These are phyloP conservation scores for Talaromyces borbonicus DNA, from an alignment of 495 filamentous ascomycete genomes.

Conservation along the genomic window DNA sequence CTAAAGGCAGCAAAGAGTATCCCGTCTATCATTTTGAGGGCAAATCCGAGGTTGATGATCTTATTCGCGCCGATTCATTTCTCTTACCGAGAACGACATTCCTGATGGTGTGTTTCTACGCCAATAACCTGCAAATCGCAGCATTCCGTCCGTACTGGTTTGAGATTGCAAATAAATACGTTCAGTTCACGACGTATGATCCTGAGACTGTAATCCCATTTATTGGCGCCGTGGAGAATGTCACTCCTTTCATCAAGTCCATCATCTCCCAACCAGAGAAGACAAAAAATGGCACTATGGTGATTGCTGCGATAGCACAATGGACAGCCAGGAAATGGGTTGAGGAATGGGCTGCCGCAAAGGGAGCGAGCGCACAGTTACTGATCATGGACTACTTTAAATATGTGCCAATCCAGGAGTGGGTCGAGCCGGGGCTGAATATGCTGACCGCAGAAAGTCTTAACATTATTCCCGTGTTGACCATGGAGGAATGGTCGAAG, in stretches of 20 bases:
- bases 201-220: slow-evolving; percentile 22
- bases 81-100: slow-evolving; percentile 18
- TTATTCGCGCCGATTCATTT: slow-evolving; percentile 14
- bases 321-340: slow-evolving; percentile 24
- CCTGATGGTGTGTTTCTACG: slow-evolving; percentile 3
- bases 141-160: neutral
- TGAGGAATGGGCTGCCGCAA: slow-evolving; percentile 23
- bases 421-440: neutral
- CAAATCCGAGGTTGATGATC: slow-evolving; percentile 18
- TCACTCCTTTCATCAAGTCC: slow-evolving; percentile 26
- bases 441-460: neutral
- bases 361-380: slow-evolving; percentile 18
- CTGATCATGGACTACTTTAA: slow-evolving; percentile 2
- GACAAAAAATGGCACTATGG: slow-evolving; percentile 18
- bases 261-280: slow-evolving; percentile 27
- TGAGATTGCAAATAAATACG: slow-evolving; percentile 12
- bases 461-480: neutral
- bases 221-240: slow-evolving; percentile 32
- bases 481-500: slow-evolving; percentile 1
- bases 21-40: slow-evolving; percentile 19
- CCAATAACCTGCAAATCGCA: neutral
- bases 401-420: neutral
- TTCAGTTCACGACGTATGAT: slow-evolving; percentile 22
- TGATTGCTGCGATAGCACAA: slow-evolving; percentile 19
- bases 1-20: slow-evolving; percentile 17